phyloP scores from a whole-genome alignment of 371 early-diverging fungal species.

The Mortierella sp. region DNA sequence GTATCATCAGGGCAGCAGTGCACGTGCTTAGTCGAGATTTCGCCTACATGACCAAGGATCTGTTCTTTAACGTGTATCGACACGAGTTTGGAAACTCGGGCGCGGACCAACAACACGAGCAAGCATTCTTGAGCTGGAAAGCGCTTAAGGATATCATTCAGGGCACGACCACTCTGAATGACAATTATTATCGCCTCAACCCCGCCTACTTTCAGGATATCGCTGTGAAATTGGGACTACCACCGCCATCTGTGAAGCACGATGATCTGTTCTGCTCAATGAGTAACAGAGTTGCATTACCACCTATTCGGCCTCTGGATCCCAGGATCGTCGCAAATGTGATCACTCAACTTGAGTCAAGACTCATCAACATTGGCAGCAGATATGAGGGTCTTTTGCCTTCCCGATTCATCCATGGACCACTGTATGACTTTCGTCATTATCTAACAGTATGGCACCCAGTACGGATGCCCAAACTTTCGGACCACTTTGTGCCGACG shows the following conservation, averaged over 20 bases:
- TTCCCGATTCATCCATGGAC: neutral
- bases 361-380: slow-evolving; percentile 4
- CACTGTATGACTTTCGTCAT: neutral
- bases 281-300: neutral
- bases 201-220: slow-evolving; percentile 6
- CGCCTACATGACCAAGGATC: slow-evolving; percentile 12
- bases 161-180: too few species aligned
- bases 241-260: neutral
- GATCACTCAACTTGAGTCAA: neutral
- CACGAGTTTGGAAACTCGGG: slow-evolving; percentile 11
- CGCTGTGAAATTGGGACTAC: neutral
- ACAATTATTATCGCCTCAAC: slow-evolving; percentile 16
- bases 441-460: slow-evolving; percentile 8
- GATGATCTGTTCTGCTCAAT: neutral
- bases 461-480: neutral
- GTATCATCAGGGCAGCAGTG: slow-evolving; percentile 15
- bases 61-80: slow-evolving; percentile 11
- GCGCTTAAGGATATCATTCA: slow-evolving; percentile 6
- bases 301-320: neutral
- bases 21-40: slow-evolving; percentile 12
- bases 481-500: neutral
- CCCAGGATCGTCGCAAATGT: neutral
- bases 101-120: neutral
- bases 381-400: slow-evolving; percentile 3
- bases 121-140: slow-evolving; percentile 8